Evolutionary conservation across 2,329 filamentous ascomycete species (phyloP), one percentile per base, ranked within the genome.

Genomic region (Metarhizium robertsii): DNA sequence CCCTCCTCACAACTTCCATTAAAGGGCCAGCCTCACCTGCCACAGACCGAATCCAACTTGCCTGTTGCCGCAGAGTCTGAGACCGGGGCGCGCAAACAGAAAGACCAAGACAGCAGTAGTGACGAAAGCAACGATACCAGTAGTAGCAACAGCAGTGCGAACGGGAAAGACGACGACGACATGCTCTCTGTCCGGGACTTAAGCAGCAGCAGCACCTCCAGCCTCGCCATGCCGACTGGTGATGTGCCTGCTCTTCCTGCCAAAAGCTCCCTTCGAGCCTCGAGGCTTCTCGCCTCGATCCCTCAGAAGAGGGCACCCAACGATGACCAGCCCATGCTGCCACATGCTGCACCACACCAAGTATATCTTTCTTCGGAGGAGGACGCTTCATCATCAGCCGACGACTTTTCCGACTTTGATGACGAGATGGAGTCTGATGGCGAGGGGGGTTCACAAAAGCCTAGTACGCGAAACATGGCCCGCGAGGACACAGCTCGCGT

Each of bases 321-420:
- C 29, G 63, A 69, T 36, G 64, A 67, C 40, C 67, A 67, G 18
- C 63, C 66, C 29, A 65, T 69, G 45, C 63, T 71, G 50, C 63
- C 70, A 14, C 69, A 74, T 50, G 69, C 73, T 25, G 71, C 75
- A 2, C 79, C 81, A 6, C 81, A 84, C 65, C 79, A 83, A 55
- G 64, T 81, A 56, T 86, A 86, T 66, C 77, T 86, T 30, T 85
- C 82, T 2, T 85, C 81, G 0, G 83, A 86, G 61, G 83, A 86
- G 65, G 83, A 85, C 59, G 81, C 77, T 34, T 85, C 83, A 1
- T 83, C 83, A 1, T 81, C 79, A 18, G 78, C 79, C 49, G 82
- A 83, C 66, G 77, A 82, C 67, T 79, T 79, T 59, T 84, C 80
- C 55, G 79, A 82, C 62, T 76, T 76, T 48, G 56, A 30, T 4